A percentile compares a stretch with the other conserved stretches of the same genome.
Conservation (phyloP, 2,329 filamentous ascomycete species). For the Didymella keratinophila region DNA sequence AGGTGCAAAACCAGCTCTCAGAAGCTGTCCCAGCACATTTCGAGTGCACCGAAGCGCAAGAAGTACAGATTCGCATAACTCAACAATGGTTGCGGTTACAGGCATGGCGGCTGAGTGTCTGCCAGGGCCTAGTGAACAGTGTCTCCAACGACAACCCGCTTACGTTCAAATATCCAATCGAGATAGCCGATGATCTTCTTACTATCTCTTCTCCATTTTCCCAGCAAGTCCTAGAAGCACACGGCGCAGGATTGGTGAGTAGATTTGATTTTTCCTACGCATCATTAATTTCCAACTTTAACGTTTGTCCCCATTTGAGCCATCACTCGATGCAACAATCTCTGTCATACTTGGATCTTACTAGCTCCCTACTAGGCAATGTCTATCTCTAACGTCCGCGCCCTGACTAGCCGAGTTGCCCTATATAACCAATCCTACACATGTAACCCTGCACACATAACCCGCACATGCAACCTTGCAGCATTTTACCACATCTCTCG, state of each 20-base stretch:
- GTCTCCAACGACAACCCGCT: slow-evolving; percentile 65
- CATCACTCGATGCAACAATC: slow-evolving; percentile 12
- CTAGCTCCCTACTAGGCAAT: slow-evolving; percentile 31
- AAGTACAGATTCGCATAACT: slow-evolving; percentile 72
- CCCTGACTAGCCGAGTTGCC: slow-evolving; percentile 20
- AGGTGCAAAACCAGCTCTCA: slow-evolving; percentile 60
- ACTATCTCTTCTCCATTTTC: slow-evolving; percentile 75
- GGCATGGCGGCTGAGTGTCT: slow-evolving; percentile 74
- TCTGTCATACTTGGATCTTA: slow-evolving; percentile 30
- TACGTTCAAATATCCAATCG: slow-evolving; percentile 68
- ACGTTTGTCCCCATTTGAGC: no score
- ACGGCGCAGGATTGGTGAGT: slow-evolving; percentile 76
- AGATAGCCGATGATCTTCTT: slow-evolving; percentile 67
- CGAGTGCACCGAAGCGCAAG: slow-evolving; percentile 69
- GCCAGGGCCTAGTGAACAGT: slow-evolving; percentile 69
- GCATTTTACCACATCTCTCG: slow-evolving; percentile 24
- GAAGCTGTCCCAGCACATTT: slow-evolving; percentile 64
- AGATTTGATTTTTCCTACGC: slow-evolving; percentile 19
- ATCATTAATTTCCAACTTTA: slow-evolving; percentile 26
- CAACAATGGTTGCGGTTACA: slow-evolving; percentile 77
- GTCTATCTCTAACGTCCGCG: slow-evolving; percentile 39
- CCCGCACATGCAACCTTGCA: slow-evolving; percentile 26
- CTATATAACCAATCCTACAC: no score
- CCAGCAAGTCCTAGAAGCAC: slow-evolving; percentile 74
- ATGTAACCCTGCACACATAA: slow-evolving; percentile 8